Percentiles rank a stretch among this genome's conserved stretches.
Evolutionary conservation across 805 yeast species (phyloP).

Genomic region (Zygosaccharomyces rouxii): DNA sequence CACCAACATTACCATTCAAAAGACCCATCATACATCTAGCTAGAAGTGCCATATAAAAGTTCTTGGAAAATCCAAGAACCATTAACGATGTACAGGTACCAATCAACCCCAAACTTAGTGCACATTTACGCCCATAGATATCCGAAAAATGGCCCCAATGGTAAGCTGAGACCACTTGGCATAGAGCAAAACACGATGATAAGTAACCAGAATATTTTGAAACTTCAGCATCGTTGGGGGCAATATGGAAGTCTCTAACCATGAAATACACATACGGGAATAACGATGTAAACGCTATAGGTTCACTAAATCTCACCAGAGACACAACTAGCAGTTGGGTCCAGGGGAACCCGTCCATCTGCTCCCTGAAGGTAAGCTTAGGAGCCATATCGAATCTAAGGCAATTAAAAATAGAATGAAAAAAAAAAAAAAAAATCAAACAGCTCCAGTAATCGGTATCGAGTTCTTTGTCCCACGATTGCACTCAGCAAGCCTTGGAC

Average conservation of each 20-base stretch:
- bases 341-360: slow-evolving; percentile 53
- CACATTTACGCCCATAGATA: slow-evolving; percentile 51
- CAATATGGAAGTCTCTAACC: slow-evolving; percentile 54
- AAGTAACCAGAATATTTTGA: slow-evolving; percentile 59
- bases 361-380: slow-evolving; percentile 42
- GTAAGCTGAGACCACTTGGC: slow-evolving; percentile 53
- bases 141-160: slow-evolving; percentile 60
- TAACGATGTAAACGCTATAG: slow-evolving; percentile 58
- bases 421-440: slow-evolving; percentile 14
- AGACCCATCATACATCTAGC: slow-evolving; percentile 54
- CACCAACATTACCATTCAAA: slow-evolving; percentile 61
- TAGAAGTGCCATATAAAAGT: slow-evolving; percentile 47
- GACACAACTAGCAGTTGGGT: slow-evolving; percentile 42
- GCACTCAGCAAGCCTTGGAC: slow-evolving; percentile 36
- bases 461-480: slow-evolving; percentile 37
- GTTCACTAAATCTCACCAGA: slow-evolving; percentile 53
- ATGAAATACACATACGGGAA: slow-evolving; percentile 63
- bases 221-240: slow-evolving; percentile 48
- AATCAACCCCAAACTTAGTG: slow-evolving; percentile 46
- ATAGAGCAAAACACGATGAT: slow-evolving; percentile 57
- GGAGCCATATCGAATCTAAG: slow-evolving; percentile 7
- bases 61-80: slow-evolving; percentile 50
- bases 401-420: background rate
- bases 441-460: slow-evolving; percentile 37
- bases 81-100: slow-evolving; percentile 50